These are phyloP conservation scores for Lachancea lanzarotensis DNA, from an alignment of 805 yeast genomes.

Conservation along the genomic window DNA sequence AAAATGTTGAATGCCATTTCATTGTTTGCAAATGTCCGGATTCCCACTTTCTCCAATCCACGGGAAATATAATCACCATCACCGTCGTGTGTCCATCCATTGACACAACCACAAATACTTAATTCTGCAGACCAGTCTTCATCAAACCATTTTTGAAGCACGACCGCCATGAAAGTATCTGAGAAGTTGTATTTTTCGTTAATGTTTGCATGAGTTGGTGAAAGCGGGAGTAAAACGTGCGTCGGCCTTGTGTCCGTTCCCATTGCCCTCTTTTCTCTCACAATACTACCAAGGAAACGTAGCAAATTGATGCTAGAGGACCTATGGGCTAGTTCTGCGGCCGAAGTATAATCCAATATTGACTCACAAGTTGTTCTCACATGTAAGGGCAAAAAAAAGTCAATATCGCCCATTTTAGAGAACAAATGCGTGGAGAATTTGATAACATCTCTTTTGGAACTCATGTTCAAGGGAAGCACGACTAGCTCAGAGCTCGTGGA, in stretches of 20 bases:
- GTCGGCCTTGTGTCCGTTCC: constrained; percentile 76
- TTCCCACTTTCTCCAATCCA: constrained; percentile 81
- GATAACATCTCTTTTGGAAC: constrained; percentile 73
- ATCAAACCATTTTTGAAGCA: constrained; percentile 84
- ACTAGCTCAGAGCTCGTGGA: constrained; percentile 70
- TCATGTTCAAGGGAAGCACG: constrained; percentile 86
- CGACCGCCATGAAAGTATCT: constrained; percentile 82
- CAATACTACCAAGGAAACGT: constrained; percentile 70
- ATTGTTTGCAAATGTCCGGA: constrained; percentile 88
- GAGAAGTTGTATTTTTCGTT: constrained; percentile 65
- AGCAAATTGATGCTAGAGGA: constrained; percentile 78
- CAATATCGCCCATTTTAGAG: constrained; percentile 61
- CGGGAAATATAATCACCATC: constrained; percentile 81
- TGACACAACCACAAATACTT: constrained; percentile 81
- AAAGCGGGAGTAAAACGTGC: constrained; percentile 74
- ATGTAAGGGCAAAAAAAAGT: constrained; percentile 66
- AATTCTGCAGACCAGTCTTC: constrained; percentile 79
- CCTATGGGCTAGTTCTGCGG: constrained; percentile 81
- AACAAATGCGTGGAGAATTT: constrained; percentile 66
- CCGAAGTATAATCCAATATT: constrained; percentile 70
- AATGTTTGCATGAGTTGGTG: constrained; percentile 58
- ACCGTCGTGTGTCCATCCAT: constrained; percentile 58
- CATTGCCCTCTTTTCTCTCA: constrained; percentile 53
- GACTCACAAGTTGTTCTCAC: constrained; percentile 83
- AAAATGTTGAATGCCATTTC: constrained; percentile 95